These are phyloP conservation scores for Kockiozyma suomiensis DNA, from an alignment of 805 yeast genomes.

Conservation along the genomic window DNA sequence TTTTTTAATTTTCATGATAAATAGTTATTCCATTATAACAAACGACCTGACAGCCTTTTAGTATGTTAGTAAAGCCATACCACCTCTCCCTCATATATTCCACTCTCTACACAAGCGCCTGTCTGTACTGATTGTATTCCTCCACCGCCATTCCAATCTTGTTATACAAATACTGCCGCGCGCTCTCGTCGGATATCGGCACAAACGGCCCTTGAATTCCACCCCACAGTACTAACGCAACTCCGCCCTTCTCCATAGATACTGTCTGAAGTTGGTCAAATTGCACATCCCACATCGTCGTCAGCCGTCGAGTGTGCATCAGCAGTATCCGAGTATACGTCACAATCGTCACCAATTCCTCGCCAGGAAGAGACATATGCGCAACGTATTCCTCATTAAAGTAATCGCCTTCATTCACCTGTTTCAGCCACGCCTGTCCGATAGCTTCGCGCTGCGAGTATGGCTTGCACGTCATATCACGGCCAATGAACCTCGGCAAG, in stretches of 20 bases:
- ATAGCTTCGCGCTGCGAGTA: conserved; percentile 82
- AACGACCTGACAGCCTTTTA: too few relatives aligned
- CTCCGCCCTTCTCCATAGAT: conserved; percentile 76
- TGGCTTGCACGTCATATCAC: conserved; percentile 72
- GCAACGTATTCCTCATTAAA: conserved; percentile 78
- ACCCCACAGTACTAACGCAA: conserved; percentile 62
- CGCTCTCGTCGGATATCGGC: conserved; percentile 70
- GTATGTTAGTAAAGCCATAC: too few relatives aligned
- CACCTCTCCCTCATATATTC: neutral
- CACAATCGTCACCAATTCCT: conserved; percentile 73
- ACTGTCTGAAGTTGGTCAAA: conserved; percentile 70
- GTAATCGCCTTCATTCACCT: conserved; percentile 77
- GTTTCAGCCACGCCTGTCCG: conserved; percentile 91
- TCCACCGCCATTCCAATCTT: conserved; percentile 79
- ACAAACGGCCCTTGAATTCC: conserved; percentile 69
- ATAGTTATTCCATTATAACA: neutral
- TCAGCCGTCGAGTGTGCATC: conserved; percentile 62
- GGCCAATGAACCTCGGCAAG: conserved; percentile 73
- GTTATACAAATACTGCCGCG: conserved; percentile 66
- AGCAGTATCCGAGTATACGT: conserved; percentile 71
- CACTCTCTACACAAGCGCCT: conserved; percentile 21
- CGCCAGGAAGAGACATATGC: conserved; percentile 80
- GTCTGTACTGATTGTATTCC: conserved; percentile 57
- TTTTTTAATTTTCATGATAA: neutral
- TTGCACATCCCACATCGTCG: conserved; percentile 69